Percentiles rank a stretch among this genome's conserved stretches.
phyloP scores from a whole-genome alignment of 495 filamentous ascomycete species.

The Lichina pygmaea region DNA sequence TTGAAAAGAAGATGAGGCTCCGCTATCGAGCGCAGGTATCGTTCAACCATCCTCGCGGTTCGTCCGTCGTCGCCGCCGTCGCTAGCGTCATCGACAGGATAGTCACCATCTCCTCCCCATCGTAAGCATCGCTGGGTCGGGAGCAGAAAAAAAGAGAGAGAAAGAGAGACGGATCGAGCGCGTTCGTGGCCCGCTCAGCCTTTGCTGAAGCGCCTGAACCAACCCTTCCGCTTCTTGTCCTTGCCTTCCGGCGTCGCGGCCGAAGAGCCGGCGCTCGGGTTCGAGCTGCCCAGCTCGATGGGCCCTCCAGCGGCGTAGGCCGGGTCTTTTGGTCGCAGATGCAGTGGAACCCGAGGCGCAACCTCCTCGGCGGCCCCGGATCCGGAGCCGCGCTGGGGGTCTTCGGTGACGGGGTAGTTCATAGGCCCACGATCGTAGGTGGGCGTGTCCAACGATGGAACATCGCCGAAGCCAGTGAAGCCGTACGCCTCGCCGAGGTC shows the following conservation, averaged over 20 bases:
- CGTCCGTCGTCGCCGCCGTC: no score
- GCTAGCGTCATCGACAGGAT: no score
- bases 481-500: constrained; percentile 27
- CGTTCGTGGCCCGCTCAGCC: constrained; percentile 5
- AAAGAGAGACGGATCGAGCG: no score
- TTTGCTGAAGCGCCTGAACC: constrained; percentile 71
- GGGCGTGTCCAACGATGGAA: constrained; percentile 13
- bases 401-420: constrained; percentile 6
- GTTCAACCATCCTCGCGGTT: no score
- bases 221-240: constrained; percentile 61
- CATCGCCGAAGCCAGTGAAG: constrained; percentile 21
- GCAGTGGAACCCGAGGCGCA: neutral
- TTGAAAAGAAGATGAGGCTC: no score
- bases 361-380: constrained; percentile 4
- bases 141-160: no score
- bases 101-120: no score
- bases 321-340: constrained; percentile 15
- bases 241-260: constrained; percentile 2
- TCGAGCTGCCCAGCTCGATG: constrained; percentile 9
- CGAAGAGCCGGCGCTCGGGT: constrained; percentile 4
- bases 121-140: no score
- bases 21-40: no score
- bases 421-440: constrained; percentile 12
- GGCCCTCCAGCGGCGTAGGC: constrained; percentile 6
- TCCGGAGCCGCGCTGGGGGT: constrained; percentile 3